phyloP scores from a whole-genome alignment of 2,329 filamentous ascomycete genomes.

The Bisporella sp. region DNA sequence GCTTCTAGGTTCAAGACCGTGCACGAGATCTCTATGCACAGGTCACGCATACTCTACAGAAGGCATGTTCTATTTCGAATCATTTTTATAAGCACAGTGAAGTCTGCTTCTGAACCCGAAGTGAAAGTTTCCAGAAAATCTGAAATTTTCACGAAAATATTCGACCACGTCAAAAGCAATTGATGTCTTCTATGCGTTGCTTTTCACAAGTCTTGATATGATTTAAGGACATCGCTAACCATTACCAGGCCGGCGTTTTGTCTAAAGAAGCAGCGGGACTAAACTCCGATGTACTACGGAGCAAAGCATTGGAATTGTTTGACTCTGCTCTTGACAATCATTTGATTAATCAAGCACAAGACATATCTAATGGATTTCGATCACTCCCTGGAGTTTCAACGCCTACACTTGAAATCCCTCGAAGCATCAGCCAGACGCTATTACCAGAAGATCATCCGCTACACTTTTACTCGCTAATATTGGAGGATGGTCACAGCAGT shows the following conservation, averaged over 20 bases:
- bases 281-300: slow-evolving; percentile 12
- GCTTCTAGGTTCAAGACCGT: background rate
- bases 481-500: background rate
- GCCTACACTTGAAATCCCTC: background rate
- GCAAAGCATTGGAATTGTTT: slow-evolving; percentile 18
- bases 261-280: slow-evolving; percentile 15
- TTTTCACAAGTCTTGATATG: no score
- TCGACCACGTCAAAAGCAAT: no score
- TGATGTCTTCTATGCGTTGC: no score
- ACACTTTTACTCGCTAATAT: slow-evolving; percentile 1
- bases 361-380: no score
- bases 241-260: slow-evolving; percentile 18
- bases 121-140: no score
- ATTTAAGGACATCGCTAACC: no score
- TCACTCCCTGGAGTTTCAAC: background rate
- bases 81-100: no score
- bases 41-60: background rate
- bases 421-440: background rate
- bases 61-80: background rate
- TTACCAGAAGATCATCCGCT: background rate
- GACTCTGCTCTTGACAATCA: slow-evolving; percentile 18
- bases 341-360: background rate
- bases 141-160: no score
- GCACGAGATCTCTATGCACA: background rate
- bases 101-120: no score